Percentiles rank a stretch among this genome's conserved stretches.
These are phyloP conservation scores for Suillus tomentosus DNA, from an alignment of 768 basidiomycete genomes.

Conservation along the genomic window DNA sequence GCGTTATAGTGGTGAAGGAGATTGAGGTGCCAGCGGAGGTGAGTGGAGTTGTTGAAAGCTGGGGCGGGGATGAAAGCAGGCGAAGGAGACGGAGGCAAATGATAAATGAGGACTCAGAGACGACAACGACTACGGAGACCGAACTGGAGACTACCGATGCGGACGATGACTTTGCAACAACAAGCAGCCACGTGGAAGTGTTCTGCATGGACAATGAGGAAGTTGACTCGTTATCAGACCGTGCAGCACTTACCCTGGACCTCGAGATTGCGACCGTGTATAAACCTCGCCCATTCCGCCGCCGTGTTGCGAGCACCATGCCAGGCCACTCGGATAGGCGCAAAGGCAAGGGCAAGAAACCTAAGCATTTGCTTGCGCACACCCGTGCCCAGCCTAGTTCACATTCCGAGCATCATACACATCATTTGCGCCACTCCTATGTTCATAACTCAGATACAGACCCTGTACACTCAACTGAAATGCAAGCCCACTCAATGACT, in stretches of 20 bases:
- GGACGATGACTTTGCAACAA: constrained; percentile 28
- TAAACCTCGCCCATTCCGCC: constrained; percentile 70
- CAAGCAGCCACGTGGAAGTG: constrained; percentile 29
- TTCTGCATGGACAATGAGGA: constrained; percentile 52
- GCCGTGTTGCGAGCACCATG: constrained; percentile 33
- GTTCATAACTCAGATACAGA: background rate
- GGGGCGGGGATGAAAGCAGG: constrained; percentile 30
- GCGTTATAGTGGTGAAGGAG: constrained; percentile 88
- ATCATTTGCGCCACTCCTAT: constrained; percentile 7
- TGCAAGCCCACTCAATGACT: constrained; percentile 10
- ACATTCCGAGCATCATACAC: constrained; percentile 2
- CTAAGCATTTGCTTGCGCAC: constrained; percentile 28
- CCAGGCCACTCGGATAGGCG: constrained; percentile 15
- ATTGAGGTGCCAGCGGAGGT: constrained; percentile 71
- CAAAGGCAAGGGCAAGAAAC: constrained; percentile 32
- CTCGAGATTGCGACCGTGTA: constrained; percentile 73
- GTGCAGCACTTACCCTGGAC: constrained; percentile 45
- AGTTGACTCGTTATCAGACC: constrained; percentile 37
- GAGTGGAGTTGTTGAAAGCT: constrained; percentile 36
- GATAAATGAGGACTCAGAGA: constrained; percentile 28
- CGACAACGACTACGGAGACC: constrained; percentile 41
- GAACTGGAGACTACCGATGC: constrained; percentile 39
- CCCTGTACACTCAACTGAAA: background rate
- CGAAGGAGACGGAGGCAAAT: constrained; percentile 38
- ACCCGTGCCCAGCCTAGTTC: constrained; percentile 22